phyloP scores from a whole-genome alignment of 2,329 filamentous ascomycete species.

The Diaporthe citrichinensis region DNA sequence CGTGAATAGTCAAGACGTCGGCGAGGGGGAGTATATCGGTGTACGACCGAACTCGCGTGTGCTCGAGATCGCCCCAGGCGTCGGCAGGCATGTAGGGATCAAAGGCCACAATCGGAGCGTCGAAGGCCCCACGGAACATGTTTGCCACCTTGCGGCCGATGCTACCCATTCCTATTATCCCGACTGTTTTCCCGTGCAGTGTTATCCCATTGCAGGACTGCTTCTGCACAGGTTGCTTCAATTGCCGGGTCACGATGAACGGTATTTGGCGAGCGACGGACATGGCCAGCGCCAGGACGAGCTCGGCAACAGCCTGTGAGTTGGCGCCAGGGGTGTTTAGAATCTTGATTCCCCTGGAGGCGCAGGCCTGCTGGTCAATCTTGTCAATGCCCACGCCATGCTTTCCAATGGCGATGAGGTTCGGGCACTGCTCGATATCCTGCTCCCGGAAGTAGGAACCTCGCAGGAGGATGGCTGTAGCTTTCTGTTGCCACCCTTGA shows the following conservation, averaged over 20 bases:
- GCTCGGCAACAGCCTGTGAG: conserved; percentile 53
- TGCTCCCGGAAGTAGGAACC: background rate
- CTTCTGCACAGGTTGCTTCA: conserved; percentile 45
- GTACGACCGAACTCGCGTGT: conserved; percentile 47
- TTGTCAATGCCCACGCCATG: conserved; percentile 50
- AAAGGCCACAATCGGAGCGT: conserved; percentile 50
- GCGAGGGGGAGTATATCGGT: conserved; percentile 49
- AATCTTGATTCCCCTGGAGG: conserved; percentile 44
- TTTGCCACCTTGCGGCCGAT: conserved; percentile 52
- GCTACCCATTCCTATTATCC: conserved; percentile 56
- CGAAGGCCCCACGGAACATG: conserved; percentile 52
- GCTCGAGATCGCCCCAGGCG: conserved; percentile 44
- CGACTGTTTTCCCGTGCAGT: conserved; percentile 51
- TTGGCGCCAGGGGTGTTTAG: conserved; percentile 48
- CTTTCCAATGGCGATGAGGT: conserved; percentile 47
- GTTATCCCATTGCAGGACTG: conserved; percentile 49
- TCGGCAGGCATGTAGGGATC: conserved; percentile 50
- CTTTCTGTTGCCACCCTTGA: background rate
- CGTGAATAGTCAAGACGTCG: conserved; percentile 53
- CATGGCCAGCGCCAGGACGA: conserved; percentile 50
- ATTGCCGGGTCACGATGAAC: conserved; percentile 48
- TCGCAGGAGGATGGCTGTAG: background rate
- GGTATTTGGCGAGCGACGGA: conserved; percentile 49
- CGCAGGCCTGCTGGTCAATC: conserved; percentile 48
- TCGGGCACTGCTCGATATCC: background rate